Evolutionary conservation across 2,329 filamentous ascomycete species (phyloP), one percentile per base, ranked within the genome.

Genomic region (Diaporthe amygdali): DNA sequence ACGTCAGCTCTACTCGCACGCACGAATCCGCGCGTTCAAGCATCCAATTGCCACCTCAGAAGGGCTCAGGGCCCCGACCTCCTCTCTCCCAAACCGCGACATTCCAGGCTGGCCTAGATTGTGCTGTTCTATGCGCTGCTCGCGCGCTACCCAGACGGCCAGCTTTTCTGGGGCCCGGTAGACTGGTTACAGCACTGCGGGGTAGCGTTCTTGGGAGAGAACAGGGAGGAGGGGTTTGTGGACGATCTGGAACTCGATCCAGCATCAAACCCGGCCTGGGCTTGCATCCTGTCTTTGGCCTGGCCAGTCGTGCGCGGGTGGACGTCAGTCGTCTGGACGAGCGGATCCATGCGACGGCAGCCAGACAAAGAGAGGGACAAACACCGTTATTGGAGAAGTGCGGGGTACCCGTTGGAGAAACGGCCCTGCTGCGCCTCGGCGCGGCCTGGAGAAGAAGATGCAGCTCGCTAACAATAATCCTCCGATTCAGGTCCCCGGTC

Each of bases 401-500:
- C 59, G 59, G 59, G 59, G 59, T 37, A 30, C 41, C 37, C 22
- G n/a, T 49, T 64, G 41, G 59, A n/a, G 59, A 49, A 63, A 41
- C 59, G 41, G 59, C 30, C n/a, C n/a, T 46, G 59, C 59, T 30
- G 44, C 59, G 59, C 37, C 41, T 64, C 20, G 59, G 59, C 59
- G 41, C 41, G 59, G 41, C 27, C 41, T 63, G 59, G 59, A 41
- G 59, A 34, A 47, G 30, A 55, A n/a, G 12, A 22, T 39, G 41
- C 46, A 49, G 66, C 15, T 68, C 22, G 51, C 71, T 71, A 44
- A 71, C 66, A 54, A 17, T 5, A 55, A 25, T 12, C 39, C 51
- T 61, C 51, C 51, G 27, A 39, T 20, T 72, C 70, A 92, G 89
- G 89, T 91, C 82, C 95, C 95, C 75, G 90, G 90, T 79, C 90